A percentile compares a stretch with the other conserved stretches of the same genome.
Evolutionary conservation across 495 filamentous ascomycete genomes (phyloP).

Genomic region (Neurospora sp.): DNA sequence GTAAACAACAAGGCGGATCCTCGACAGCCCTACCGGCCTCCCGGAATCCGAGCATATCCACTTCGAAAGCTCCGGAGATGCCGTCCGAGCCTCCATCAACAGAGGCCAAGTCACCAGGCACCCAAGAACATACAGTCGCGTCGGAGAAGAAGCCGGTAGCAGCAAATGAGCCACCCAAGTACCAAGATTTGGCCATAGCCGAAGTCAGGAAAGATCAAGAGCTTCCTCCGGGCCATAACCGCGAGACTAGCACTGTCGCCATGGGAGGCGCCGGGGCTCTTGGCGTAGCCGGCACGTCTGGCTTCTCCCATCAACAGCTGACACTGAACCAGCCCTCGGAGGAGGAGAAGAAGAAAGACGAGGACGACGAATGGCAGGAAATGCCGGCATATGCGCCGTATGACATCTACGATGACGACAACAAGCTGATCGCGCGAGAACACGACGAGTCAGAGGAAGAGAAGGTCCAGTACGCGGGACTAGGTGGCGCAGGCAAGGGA

Average conservation of each 20-base stretch:
- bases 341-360: slow-evolving; percentile 37
- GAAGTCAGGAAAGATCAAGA: slow-evolving; percentile 10
- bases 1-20: neutral
- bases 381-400: slow-evolving; percentile 91
- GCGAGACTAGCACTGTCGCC: slow-evolving; percentile 18
- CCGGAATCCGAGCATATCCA: neutral
- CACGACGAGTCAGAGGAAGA: slow-evolving; percentile 60
- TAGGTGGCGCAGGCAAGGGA: slow-evolving; percentile 84
- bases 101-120: neutral
- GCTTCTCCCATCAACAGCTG: slow-evolving; percentile 87
- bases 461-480: slow-evolving; percentile 58
- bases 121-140: neutral
- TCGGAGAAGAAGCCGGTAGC: slow-evolving; percentile 1
- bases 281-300: slow-evolving; percentile 43
- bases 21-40: neutral
- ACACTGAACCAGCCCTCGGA: slow-evolving; percentile 41
- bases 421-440: slow-evolving; percentile 72
- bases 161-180: slow-evolving; percentile 7
- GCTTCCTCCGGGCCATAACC: slow-evolving; percentile 13
- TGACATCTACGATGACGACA: slow-evolving; percentile 92
- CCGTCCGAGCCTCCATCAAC: neutral
- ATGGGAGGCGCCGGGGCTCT: neutral
- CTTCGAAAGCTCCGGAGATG: neutral
- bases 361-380: slow-evolving; percentile 67
- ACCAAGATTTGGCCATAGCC: slow-evolving; percentile 11